Conservation (phyloP, 352 stramenopile species). For the Phytophthora europaea region DNA sequence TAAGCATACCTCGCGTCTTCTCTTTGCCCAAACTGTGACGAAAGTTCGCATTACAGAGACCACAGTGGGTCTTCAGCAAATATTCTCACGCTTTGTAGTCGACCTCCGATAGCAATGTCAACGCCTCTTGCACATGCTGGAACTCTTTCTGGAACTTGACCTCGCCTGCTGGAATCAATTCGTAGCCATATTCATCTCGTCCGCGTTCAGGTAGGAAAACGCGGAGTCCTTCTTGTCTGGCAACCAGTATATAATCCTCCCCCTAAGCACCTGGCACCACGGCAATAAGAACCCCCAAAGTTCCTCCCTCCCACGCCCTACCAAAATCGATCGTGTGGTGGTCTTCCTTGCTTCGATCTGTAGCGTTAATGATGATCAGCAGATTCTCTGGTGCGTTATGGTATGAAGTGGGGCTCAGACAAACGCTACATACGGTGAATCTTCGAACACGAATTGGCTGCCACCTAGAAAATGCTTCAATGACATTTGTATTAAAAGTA, state of each 20-base stretch:
- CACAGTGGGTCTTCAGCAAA: background rate
- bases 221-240: too few species aligned
- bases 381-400: too few species aligned
- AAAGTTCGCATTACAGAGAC: too few species aligned
- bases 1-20: background rate
- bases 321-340: background rate
- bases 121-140: background rate
- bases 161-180: too few species aligned
- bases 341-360: background rate
- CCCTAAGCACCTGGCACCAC: background rate
- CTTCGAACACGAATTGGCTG: too few species aligned
- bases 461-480: too few species aligned
- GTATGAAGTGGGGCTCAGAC: too few species aligned
- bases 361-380: background rate
- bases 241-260: too few species aligned
- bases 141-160: background rate
- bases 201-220: too few species aligned
- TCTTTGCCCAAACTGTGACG: background rate
- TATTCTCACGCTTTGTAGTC: background rate
- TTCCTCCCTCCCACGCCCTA: background rate
- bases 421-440: too few species aligned
- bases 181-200: too few species aligned
- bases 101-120: background rate
- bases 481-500: too few species aligned
- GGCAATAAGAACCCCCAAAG: background rate